Evolutionary conservation across 441 rosid species (phyloP).

Genomic region (Mallotus repandus): DNA sequence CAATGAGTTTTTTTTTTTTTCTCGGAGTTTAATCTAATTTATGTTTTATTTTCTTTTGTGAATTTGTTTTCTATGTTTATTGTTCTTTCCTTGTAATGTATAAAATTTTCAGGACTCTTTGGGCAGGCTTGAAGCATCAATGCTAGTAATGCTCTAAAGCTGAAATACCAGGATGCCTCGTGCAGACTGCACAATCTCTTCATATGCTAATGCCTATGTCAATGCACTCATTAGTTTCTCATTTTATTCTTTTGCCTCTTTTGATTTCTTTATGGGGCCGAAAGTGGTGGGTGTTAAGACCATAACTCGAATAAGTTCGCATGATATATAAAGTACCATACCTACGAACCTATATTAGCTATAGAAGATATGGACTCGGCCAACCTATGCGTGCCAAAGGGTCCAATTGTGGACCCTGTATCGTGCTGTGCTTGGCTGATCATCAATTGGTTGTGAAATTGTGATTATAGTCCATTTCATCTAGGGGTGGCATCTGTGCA

Average conservation of each 20-base stretch:
- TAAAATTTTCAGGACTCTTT: background rate
- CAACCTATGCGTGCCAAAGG: slow-evolving; percentile 14
- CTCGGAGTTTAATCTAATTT: background rate
- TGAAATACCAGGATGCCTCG: background rate
- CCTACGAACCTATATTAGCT: background rate
- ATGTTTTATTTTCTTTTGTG: background rate
- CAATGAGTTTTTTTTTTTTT: slow-evolving; percentile 1
- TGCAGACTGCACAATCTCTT: background rate
- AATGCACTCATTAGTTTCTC: background rate
- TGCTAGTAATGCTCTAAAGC: too few species aligned
- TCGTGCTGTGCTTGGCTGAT: slow-evolving; percentile 1
- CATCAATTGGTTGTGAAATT: slow-evolving; percentile 2
- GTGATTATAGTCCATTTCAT: slow-evolving; percentile 15
- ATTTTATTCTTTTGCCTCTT: background rate
- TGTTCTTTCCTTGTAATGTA: background rate
- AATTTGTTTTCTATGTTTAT: background rate
- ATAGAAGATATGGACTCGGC: background rate
- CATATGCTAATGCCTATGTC: background rate
- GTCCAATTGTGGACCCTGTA: slow-evolving; percentile 17
- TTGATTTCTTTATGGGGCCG: background rate
- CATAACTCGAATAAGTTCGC: background rate
- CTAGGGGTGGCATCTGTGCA: slow-evolving; percentile 28
- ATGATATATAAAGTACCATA: background rate
- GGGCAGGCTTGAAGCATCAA: background rate
- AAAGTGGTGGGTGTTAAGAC: background rate